A percentile compares a stretch with the other conserved stretches of the same genome.
These are phyloP conservation scores for Grammothele lineata DNA, from an alignment of 768 basidiomycete species.

Conservation along the genomic window DNA sequence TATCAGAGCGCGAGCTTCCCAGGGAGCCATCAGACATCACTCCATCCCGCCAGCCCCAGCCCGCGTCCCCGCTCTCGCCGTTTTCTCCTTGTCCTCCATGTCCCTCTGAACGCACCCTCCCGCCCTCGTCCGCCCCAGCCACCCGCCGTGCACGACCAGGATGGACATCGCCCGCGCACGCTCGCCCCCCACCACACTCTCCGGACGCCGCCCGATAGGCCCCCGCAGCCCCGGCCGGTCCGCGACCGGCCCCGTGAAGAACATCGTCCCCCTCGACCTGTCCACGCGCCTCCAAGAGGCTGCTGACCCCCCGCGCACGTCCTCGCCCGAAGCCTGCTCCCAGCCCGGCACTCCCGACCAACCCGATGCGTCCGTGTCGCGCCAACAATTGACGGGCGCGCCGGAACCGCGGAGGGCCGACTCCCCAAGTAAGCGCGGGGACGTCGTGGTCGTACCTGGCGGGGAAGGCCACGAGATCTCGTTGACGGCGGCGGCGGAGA, in stretches of 20 bases:
- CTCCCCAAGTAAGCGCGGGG: too few species aligned
- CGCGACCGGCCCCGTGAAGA: constrained; percentile 10
- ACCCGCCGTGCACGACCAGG: background rate
- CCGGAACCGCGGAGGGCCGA: too few species aligned
- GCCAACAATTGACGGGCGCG: too few species aligned
- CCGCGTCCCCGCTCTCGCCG: background rate
- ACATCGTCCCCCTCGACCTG: constrained; percentile 17
- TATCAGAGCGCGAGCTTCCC: constrained; percentile 9
- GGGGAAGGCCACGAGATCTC: too few species aligned
- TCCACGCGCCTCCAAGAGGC: constrained; percentile 13
- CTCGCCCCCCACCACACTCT: constrained; percentile 14
- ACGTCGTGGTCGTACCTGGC: too few species aligned
- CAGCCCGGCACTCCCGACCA: too few species aligned
- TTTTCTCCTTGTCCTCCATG: constrained; percentile 6
- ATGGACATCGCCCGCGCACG: constrained; percentile 15
- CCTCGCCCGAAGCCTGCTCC: too few species aligned
- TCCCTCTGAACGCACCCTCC: background rate
- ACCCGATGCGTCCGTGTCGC: too few species aligned
- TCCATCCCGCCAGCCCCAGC: constrained; percentile 1
- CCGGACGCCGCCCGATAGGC: constrained; percentile 15
- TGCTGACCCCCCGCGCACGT: background rate
- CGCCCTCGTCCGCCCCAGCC: background rate
- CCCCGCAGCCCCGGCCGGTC: constrained; percentile 18
- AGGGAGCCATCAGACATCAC: constrained; percentile 12
- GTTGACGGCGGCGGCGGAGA: too few species aligned